phyloP scores from a whole-genome alignment of 129 eudicot species.

The Flaveria ramosissima region DNA sequence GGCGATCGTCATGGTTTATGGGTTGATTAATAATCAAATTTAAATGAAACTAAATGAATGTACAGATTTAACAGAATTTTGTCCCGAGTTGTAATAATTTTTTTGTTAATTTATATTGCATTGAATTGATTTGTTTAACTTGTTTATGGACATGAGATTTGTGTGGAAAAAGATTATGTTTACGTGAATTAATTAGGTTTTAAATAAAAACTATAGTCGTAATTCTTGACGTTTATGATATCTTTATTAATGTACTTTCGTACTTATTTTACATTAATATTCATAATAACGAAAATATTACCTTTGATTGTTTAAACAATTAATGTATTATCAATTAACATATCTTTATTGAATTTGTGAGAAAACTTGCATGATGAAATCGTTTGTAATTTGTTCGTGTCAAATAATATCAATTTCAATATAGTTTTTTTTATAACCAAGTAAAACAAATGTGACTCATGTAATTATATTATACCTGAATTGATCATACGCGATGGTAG shows the following conservation, averaged over 20 bases:
- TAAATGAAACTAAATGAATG: slow-evolving; percentile 27
- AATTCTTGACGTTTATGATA: not conserved
- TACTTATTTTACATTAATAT: not conserved
- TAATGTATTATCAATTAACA: no score
- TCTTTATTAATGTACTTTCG: not conserved
- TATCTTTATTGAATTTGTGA: no score
- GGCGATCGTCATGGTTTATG: slow-evolving; percentile 60
- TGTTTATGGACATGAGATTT: not conserved
- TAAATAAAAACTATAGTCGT: not conserved
- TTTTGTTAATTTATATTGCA: not conserved
- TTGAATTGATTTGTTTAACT: not conserved
- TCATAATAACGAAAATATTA: not conserved
- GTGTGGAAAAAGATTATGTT: not conserved
- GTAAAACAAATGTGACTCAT: no score
- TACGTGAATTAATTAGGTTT: not conserved
- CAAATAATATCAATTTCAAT: no score
- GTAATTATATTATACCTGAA: no score
- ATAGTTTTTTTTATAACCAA: no score
- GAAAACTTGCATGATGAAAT: no score
- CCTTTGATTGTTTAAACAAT: not conserved
- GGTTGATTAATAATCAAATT: slow-evolving; percentile 45
- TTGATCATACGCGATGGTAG: no score
- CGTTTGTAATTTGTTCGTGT: no score
- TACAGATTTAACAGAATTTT: slow-evolving; percentile 14
- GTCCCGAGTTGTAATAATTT: not conserved